Conservation (phyloP, 1,139 yeast species). For the Maudiozyma humilis region DNA sequence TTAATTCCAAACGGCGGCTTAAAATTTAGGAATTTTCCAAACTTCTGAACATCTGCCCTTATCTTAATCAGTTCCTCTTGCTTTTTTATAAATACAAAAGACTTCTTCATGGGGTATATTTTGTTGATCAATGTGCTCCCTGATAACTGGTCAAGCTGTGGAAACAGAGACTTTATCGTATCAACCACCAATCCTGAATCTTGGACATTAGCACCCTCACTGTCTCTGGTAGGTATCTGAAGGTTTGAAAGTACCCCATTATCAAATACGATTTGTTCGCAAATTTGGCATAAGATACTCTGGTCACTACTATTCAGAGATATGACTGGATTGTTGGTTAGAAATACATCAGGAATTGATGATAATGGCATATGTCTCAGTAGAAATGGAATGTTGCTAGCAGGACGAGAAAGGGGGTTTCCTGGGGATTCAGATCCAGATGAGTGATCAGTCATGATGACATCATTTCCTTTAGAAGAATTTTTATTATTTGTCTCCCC, state of each 20-base stretch:
- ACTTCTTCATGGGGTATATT: conserved; percentile 21
- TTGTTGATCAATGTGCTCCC: conserved; percentile 25
- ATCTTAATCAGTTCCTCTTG: conserved; percentile 27
- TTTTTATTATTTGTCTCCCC: too few relatives aligned
- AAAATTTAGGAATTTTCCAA: conserved; percentile 37
- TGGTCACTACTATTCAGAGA: conserved; percentile 17
- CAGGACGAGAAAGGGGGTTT: conserved; percentile 10
- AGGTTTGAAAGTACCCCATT: conserved; percentile 28
- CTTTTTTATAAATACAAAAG: conserved; percentile 27
- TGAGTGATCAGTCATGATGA: not conserved
- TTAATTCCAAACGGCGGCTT: conserved; percentile 46
- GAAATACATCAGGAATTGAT: conserved; percentile 48
- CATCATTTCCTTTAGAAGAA: not conserved
- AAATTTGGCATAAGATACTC: conserved; percentile 29
- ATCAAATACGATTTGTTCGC: conserved; percentile 41
- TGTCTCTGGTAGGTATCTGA: conserved; percentile 16
- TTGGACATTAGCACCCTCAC: conserved; percentile 17
- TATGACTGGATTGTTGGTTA: conserved; percentile 27
- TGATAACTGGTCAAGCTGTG: conserved; percentile 19
- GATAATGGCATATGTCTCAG: conserved; percentile 52
- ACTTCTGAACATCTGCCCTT: conserved; percentile 25
- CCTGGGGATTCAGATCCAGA: not conserved
- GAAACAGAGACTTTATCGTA: conserved; percentile 19
- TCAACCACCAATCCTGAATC: conserved; percentile 18
- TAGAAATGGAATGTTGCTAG: conserved; percentile 55